Percentiles rank a stretch among this genome's conserved stretches.
Conservation (phyloP, 495 filamentous ascomycete species). For the Chaetomium tenue region DNA sequence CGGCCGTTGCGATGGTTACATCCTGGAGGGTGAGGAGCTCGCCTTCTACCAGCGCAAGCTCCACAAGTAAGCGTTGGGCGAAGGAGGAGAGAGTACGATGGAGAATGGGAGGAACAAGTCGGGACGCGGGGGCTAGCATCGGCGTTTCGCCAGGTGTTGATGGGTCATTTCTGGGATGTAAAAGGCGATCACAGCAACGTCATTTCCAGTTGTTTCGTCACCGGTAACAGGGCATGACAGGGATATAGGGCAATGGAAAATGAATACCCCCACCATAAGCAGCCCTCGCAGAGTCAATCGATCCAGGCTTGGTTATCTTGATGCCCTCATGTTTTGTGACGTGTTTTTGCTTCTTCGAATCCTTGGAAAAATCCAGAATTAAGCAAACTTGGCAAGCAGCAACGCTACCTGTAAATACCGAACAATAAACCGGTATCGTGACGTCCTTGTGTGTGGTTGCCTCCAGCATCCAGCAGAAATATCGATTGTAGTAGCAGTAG, state of each 20-base stretch:
- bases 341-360: no score
- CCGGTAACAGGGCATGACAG: constrained; percentile 36
- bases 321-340: background rate
- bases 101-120: constrained; percentile 17
- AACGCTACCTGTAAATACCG: background rate
- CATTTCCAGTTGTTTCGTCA: constrained; percentile 33
- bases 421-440: background rate
- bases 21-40: constrained; percentile 98
- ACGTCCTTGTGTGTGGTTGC: background rate
- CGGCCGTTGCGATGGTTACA: constrained; percentile 93
- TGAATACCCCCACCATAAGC: constrained; percentile 33
- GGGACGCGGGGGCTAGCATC: constrained; percentile 29
- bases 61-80: constrained; percentile 70
- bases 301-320: constrained; percentile 18
- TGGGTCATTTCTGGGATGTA: constrained; percentile 29
- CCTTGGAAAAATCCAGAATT: no score
- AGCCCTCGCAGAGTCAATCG: constrained; percentile 23
- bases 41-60: constrained; percentile 99
- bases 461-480: background rate
- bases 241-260: constrained; percentile 39
- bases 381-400: no score
- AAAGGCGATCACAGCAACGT: constrained; percentile 25
- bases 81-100: background rate
- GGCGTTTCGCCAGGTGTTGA: constrained; percentile 38
- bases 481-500: background rate